Evolutionary conservation across 257 asterid genomes (phyloP).

Genomic region (Hygrophila difformis): DNA sequence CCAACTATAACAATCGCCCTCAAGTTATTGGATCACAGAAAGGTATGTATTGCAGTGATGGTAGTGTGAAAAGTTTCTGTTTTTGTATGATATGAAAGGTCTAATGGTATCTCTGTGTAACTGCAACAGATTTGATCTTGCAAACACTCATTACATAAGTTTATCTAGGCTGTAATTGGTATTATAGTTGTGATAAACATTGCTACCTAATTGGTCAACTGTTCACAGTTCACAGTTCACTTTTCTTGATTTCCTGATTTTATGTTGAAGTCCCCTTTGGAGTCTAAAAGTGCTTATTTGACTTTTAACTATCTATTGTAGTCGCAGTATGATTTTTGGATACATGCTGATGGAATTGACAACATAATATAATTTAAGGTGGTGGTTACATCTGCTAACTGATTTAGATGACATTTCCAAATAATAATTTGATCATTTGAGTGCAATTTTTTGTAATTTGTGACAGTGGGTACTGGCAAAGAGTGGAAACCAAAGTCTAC

Average conservation of each 20-base stretch:
- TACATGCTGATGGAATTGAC: neutral
- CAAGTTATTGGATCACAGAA: slow-evolving; percentile 57
- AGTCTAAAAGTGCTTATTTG: too few species aligned
- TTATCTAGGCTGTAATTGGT: too few species aligned
- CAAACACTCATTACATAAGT: slow-evolving; percentile 1
- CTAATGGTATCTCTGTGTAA: neutral
- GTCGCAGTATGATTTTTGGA: too few species aligned
- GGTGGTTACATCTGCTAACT: slow-evolving; percentile 7
- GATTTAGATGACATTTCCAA: neutral
- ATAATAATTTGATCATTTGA: slow-evolving; percentile 7
- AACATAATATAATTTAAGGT: slow-evolving; percentile 1
- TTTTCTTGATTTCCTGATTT: too few species aligned
- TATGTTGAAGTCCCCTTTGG: too few species aligned
- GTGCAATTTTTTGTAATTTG: slow-evolving; percentile 15
- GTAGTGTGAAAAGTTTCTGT: slow-evolving; percentile 11
- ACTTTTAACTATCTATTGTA: too few species aligned
- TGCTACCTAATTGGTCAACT: too few species aligned
- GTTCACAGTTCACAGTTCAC: too few species aligned
- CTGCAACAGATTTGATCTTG: slow-evolving; percentile 9
- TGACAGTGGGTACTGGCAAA: slow-evolving; percentile 51
- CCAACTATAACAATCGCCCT: slow-evolving; percentile 55
- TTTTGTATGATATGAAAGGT: slow-evolving; percentile 1
- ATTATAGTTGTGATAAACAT: too few species aligned
- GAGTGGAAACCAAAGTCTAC: slow-evolving; percentile 90
- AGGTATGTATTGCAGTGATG: slow-evolving; percentile 34